A percentile compares a stretch with the other conserved stretches of the same genome.
These are phyloP conservation scores for Aspergillus fructus DNA, from an alignment of 2,329 filamentous ascomycete species.

Conservation along the genomic window DNA sequence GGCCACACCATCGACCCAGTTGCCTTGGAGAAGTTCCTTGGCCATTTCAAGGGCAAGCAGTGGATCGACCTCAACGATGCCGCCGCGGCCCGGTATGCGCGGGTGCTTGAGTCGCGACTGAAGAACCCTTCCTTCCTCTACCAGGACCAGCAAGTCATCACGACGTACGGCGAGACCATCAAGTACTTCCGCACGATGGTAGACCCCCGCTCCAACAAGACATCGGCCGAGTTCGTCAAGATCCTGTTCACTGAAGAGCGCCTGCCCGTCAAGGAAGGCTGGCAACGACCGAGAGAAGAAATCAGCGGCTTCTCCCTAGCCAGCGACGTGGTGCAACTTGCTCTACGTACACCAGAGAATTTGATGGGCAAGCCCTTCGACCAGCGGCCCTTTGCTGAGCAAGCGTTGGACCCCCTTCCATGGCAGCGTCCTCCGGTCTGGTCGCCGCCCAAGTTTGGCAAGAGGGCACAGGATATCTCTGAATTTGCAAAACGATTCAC, in stretches of 20 bases:
- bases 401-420: conserved; percentile 1
- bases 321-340: not conserved
- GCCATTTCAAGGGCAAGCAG: conserved; percentile 1
- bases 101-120: not conserved
- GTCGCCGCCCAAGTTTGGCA: not conserved
- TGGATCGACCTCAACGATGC: conserved; percentile 8
- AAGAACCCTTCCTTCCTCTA: conserved; percentile 4
- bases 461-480: not conserved
- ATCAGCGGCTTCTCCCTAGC: conserved; percentile 1
- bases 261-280: conserved; percentile 3
- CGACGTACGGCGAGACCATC: conserved; percentile 1
- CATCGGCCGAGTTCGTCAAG: not conserved
- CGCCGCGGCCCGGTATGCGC: not conserved
- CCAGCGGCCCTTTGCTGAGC: not conserved
- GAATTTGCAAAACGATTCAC: not conserved
- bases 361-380: not conserved
- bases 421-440: conserved; percentile 1
- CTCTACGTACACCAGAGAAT: not conserved
- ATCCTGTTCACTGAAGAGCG: conserved; percentile 4
- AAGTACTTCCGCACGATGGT: conserved; percentile 8
- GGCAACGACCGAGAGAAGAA: not conserved
- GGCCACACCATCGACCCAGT: not conserved
- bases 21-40: not conserved
- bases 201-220: conserved; percentile 1
- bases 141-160: conserved; percentile 1